phyloP scores from a whole-genome alignment of 1,139 yeast genomes.

The Fermentozyma sake region DNA sequence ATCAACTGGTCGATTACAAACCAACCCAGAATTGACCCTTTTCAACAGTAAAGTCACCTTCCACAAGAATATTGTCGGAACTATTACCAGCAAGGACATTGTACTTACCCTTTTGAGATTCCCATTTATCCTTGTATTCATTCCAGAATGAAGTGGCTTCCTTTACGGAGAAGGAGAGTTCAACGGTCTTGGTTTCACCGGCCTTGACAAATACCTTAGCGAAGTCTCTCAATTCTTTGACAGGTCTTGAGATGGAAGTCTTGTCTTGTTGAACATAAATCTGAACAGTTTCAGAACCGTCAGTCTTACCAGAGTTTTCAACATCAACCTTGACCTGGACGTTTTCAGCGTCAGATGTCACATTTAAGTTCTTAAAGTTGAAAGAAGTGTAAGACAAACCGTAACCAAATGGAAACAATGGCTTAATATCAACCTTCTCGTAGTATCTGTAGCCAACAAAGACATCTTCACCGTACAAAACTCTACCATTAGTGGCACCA shows the following conservation, averaged over 20 bases:
- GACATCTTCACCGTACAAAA: conserved; percentile 24
- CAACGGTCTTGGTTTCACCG: conserved; percentile 35
- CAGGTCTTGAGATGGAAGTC: conserved; percentile 45
- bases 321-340: conserved; percentile 31
- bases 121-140: conserved; percentile 45
- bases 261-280: conserved; percentile 37
- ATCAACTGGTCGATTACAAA: conserved; percentile 4
- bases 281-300: conserved; percentile 47
- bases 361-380: conserved; percentile 10
- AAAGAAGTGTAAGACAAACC: conserved; percentile 23
- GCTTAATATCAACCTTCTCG: conserved; percentile 16
- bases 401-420: conserved; percentile 21
- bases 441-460: conserved; percentile 24
- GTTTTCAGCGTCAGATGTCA: conserved; percentile 7
- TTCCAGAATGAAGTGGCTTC: conserved; percentile 56
- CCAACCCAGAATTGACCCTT: conserved; percentile 14
- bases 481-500: conserved; percentile 19
- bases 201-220: conserved; percentile 42
- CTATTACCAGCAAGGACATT: conserved; percentile 42
- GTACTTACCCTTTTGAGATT: conserved; percentile 46
- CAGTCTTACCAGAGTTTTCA: conserved; percentile 35
- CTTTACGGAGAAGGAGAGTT: conserved; percentile 32
- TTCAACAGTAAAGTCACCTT: conserved; percentile 9
- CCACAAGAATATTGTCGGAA: conserved; percentile 18
- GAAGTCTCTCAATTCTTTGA: conserved; percentile 55